Evolutionary conservation across 768 basidiomycete species (phyloP), one percentile per base, ranked within the genome.

Genomic region (Kwoniella pini): DNA sequence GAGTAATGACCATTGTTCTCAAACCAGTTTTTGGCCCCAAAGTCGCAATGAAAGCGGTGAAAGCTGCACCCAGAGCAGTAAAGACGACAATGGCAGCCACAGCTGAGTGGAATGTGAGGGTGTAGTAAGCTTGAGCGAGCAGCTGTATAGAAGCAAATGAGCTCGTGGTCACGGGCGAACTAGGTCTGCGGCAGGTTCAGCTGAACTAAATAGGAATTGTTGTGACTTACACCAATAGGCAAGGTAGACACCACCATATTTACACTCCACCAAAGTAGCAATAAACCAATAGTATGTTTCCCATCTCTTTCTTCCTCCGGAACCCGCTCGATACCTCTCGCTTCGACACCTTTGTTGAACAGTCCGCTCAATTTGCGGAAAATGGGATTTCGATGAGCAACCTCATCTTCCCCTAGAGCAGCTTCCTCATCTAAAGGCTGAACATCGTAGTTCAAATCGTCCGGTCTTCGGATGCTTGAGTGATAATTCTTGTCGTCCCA

Each of bases 21-120:
- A 85, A 73, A 11, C 84, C 84, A 1, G 83, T 85, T 62, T 74
- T 70, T 0, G 85, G 84, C 0, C 84, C 85, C 9, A 85, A 75
- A 6, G 81, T 84, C 17, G 84, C 83, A 44, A 85, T 82, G 65
- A 84, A 84, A 1, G 83, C 82, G 0, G 82, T 80, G 7, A 77
- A 74, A 4, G 79, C 59, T 3, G 76, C 76, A 4, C 82, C 83
- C 22, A 84, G 72, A 19, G 81, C 80, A 30, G 79, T 79, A 58
- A 85, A 85, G 67, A 80, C 80, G 26, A 83, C 60, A 22, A 81
- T 84, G 3, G 80, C 80, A 0, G 81, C 83, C 31, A 83, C 71
- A 10, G 81, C 74, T 56, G 83, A 81, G 75, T 80, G 76, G 31
- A 84, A 80, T 6, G 83, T 81, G 33, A 85, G 81, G 11, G 81